phyloP scores from a whole-genome alignment of 345 rosid genomes.

The Salix viminalis region DNA sequence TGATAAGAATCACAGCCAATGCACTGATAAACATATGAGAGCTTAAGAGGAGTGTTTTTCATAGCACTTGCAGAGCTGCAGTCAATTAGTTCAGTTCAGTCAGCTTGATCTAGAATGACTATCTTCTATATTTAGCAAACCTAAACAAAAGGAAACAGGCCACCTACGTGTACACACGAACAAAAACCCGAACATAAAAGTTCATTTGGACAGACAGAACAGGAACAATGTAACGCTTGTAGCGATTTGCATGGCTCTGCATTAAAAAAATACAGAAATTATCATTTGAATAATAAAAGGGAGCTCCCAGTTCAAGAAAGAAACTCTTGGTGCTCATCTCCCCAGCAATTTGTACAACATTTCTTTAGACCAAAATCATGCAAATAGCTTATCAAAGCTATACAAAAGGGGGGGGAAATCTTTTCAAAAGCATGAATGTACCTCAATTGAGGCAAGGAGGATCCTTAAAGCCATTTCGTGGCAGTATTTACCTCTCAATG shows the following conservation, averaged over 20 bases:
- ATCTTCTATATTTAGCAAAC: neutral
- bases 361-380: neutral
- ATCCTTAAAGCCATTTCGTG: slow-evolving; percentile 99
- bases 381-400: neutral
- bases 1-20: slow-evolving; percentile 96
- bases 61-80: slow-evolving; percentile 97
- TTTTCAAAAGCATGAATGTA: slow-evolving; percentile 19
- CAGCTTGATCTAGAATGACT: slow-evolving; percentile 1
- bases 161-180: slow-evolving; percentile 87
- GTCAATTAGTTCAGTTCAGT: slow-evolving; percentile 18
- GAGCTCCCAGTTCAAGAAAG: neutral
- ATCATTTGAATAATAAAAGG: neutral
- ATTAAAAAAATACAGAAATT: slow-evolving; percentile 4
- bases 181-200: slow-evolving; percentile 92
- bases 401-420: neutral
- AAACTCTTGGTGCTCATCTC: neutral
- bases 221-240: slow-evolving; percentile 95
- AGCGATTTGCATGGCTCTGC: slow-evolving; percentile 99
- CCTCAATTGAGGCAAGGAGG: slow-evolving; percentile 96
- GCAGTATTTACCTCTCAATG: slow-evolving; percentile 90
- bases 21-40: slow-evolving; percentile 95
- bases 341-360: neutral
- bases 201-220: slow-evolving; percentile 93
- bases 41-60: slow-evolving; percentile 98
- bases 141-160: slow-evolving; percentile 8